Base-by-base conservation (phyloP, 768 basidiomycete genomes). In the Sarcodon aspratus region DNA sequence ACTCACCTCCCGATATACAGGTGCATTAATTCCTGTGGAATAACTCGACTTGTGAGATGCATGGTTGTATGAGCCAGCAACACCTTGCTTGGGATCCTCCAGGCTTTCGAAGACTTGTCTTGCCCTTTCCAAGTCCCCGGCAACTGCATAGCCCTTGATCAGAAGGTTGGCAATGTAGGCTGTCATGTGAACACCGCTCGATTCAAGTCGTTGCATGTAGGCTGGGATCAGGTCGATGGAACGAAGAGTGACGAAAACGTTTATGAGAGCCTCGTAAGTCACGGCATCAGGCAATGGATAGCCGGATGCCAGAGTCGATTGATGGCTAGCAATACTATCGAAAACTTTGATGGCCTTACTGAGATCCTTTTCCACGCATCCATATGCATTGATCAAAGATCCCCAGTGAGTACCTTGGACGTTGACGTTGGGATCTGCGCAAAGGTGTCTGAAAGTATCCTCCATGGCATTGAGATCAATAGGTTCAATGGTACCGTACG, bases 131-230 rank as follows among this genome's bases (percentile, higher is more conserved):
- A 97, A 69, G 37, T 84, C 70, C 13, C 83, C 82, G 1, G 72
- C 73, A 27, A 80, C 75, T 0, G 93, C 73, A 56, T 80, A 76
- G 3, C 78, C 82, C 57, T 76, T 73, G 67, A 92, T 87, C 57
- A 90, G 67, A 49, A 83, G 72, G 68, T 97, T 97, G 27, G 85
- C 86, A 54, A 97, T 87, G 65, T 99, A 99, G 6, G 95, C 93
- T 2, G 94, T 97, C 79, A 92, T 84, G 57, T 86, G 85, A 7
- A 93, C 78, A 33, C 79, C 79, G 6, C 74, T 69, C 1, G 65
- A 56, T 18, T 65, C 67, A 69, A 97, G 79, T 50, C 78, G 76
- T 33, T 67, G 61, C 34, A 85, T 63, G 60, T 89, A 92, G 13
- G 66, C 56, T 0, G 82, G 80, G 21, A 93, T 74, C 43, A 93